These are phyloP conservation scores for Colletotrichum sp. DNA, from an alignment of 2,329 filamentous ascomycete genomes.

Conservation along the genomic window DNA sequence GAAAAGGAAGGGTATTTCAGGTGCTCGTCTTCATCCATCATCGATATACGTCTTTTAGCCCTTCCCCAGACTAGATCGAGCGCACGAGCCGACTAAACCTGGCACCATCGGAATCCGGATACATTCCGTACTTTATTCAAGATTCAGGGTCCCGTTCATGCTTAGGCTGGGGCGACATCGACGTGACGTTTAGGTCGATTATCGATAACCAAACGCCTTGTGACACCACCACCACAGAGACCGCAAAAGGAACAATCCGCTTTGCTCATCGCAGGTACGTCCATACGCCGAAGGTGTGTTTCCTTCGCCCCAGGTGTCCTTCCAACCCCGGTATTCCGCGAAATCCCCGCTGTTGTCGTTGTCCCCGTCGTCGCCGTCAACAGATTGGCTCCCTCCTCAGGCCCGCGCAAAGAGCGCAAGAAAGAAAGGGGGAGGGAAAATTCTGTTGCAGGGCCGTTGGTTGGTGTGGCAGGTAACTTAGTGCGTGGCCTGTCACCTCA, in stretches of 20 bases:
- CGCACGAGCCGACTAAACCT: background rate
- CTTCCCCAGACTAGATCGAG: background rate
- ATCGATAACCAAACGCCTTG: background rate
- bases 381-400: background rate
- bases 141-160: constrained; percentile 13
- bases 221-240: background rate
- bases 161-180: background rate
- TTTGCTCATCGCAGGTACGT: background rate
- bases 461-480: background rate
- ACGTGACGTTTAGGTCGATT: constrained; percentile 6
- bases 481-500: constrained; percentile 21
- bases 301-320: background rate
- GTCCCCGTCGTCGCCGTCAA: background rate
- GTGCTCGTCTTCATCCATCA: background rate
- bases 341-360: background rate
- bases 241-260: background rate
- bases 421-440: background rate
- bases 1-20: background rate
- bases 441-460: background rate
- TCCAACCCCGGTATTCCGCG: background rate
- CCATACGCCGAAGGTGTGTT: background rate
- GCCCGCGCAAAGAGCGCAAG: background rate
- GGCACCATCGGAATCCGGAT: background rate
- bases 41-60: background rate
- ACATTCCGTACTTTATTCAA: background rate